phyloP scores from a whole-genome alignment of 441 rosid species.

The Pelargonium australe region DNA sequence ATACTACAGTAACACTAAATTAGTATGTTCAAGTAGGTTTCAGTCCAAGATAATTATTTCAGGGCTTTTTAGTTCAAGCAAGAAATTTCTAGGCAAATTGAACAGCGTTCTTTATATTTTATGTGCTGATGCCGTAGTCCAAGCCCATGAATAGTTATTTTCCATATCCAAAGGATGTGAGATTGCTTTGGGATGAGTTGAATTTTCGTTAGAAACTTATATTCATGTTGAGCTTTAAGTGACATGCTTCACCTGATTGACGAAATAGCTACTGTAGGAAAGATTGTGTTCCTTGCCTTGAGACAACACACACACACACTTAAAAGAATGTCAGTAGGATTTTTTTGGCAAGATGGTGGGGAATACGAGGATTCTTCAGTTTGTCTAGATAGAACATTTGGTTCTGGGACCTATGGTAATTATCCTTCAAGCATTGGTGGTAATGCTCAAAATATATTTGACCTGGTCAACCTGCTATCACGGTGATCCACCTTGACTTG shows the following conservation, averaged over 20 bases:
- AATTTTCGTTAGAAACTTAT: neutral
- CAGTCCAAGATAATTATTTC: neutral
- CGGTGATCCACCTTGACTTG: too few relatives aligned
- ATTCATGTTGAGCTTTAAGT: neutral
- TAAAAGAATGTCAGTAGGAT: neutral
- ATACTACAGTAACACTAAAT: neutral
- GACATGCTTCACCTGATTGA: conserved; percentile 3
- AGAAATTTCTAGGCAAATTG: neutral
- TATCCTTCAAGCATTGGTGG: too few relatives aligned
- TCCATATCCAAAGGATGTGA: neutral
- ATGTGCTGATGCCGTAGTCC: neutral
- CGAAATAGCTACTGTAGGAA: neutral
- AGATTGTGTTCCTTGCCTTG: neutral
- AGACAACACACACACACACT: neutral
- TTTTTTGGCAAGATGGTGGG: neutral
- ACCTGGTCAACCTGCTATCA: too few relatives aligned
- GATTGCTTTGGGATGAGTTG: neutral
- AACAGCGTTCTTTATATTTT: neutral
- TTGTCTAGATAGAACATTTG: neutral
- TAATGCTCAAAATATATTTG: too few relatives aligned
- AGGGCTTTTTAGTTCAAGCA: neutral
- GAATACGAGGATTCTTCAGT: neutral
- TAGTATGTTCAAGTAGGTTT: neutral
- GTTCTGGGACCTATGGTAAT: neutral
- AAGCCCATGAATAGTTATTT: neutral